Evolutionary conservation across 2,329 filamentous ascomycete genomes (phyloP).

Genomic region (Chaetomiaceae sp.): DNA sequence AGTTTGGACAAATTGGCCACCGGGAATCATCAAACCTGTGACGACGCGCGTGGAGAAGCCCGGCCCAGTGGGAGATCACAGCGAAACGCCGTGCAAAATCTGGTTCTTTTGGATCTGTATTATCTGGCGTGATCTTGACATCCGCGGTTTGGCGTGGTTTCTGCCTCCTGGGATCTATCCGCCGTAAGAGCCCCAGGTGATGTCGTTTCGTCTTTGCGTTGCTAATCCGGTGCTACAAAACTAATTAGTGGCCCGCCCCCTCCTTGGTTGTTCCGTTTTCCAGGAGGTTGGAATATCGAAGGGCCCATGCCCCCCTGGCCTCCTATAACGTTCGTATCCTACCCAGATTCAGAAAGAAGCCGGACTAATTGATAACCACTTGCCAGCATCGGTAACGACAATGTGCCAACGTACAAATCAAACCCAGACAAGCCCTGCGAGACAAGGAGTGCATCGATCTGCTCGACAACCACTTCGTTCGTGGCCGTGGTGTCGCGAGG

Average conservation of each 20-base stretch:
- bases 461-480: neutral
- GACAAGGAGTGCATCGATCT: neutral
- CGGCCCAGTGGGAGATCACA: neutral
- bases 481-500: neutral
- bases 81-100: neutral
- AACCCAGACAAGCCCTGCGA: neutral
- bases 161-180: neutral
- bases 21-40: neutral
- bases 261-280: neutral
- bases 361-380: no score
- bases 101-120: slow-evolving; percentile 1
- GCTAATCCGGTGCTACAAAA: neutral
- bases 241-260: neutral
- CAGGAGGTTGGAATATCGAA: neutral
- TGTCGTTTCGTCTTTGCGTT: neutral
- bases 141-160: neutral
- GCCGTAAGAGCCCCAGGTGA: neutral
- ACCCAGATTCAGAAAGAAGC: no score
- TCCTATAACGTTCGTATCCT: neutral
- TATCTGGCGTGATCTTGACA: neutral
- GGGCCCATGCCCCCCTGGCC: neutral
- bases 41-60: neutral
- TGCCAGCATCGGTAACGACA: neutral
- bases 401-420: neutral
- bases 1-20: neutral